A percentile compares a stretch with the other conserved stretches of the same genome.
phyloP scores from a whole-genome alignment of 2,329 filamentous ascomycete genomes.

The Sphaerulina musiva region DNA sequence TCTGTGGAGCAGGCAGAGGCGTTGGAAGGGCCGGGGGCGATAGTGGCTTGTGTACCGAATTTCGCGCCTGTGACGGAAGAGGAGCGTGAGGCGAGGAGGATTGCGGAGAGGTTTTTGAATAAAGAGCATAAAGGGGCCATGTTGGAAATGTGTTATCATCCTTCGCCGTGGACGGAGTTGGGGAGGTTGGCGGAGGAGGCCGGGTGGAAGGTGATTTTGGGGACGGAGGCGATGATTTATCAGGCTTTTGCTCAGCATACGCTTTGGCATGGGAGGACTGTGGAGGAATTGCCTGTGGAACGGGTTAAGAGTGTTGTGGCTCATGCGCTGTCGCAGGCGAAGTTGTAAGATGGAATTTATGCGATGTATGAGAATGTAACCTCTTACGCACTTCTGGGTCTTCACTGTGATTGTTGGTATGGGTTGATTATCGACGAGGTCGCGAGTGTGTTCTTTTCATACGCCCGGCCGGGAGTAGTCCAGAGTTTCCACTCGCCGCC shows the following conservation, averaged over 20 bases:
- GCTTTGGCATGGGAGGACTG: slow-evolving; percentile 55
- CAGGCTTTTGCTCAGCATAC: slow-evolving; percentile 61
- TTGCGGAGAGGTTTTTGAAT: slow-evolving; percentile 47
- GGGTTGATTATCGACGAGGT: neutral
- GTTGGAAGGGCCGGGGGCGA: slow-evolving; percentile 56
- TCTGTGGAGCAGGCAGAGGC: slow-evolving; percentile 54
- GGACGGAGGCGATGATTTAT: slow-evolving; percentile 70
- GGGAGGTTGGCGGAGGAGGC: slow-evolving; percentile 53
- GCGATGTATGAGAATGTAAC: neutral
- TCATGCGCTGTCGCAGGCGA: slow-evolving; percentile 23
- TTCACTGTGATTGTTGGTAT: no score
- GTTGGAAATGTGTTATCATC: slow-evolving; percentile 80
- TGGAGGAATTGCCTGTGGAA: slow-evolving; percentile 52
- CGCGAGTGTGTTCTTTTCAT: slow-evolving; percentile 2
- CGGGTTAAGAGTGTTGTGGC: slow-evolving; percentile 52
- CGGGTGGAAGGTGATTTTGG: slow-evolving; percentile 68
- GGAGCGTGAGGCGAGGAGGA: slow-evolving; percentile 55
- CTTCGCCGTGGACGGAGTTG: slow-evolving; percentile 60
- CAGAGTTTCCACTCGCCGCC: slow-evolving; percentile 59
- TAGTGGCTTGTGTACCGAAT: slow-evolving; percentile 71
- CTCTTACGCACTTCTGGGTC: no score
- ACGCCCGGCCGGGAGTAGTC: slow-evolving; percentile 61
- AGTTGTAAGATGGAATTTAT: slow-evolving; percentile 8
- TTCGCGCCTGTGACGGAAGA: slow-evolving; percentile 59
- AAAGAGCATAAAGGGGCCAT: slow-evolving; percentile 58